Evolutionary conservation across 768 basidiomycete species (phyloP), one percentile per base, ranked within the genome.

Genomic region (Rhizopogon sp.): DNA sequence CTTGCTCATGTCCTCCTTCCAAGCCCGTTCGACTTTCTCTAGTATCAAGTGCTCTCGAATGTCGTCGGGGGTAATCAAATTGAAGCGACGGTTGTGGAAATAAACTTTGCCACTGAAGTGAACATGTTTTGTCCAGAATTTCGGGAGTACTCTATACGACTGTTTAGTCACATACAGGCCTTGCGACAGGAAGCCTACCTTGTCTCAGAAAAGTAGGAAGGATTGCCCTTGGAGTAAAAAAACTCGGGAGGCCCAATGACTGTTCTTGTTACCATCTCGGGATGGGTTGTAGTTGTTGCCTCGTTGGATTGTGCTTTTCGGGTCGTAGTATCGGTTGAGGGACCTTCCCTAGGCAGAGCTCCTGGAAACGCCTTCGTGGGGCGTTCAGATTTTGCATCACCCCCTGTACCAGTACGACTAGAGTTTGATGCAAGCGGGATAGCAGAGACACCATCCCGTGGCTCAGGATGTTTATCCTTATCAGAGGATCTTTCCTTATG

Each of bases 41-140:
- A 75, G 62, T 45, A 66, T 73, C 8, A 59, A 54, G 8, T 68
- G 63, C 43, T 73, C 61, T 25, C 68, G 66, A 43, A 78, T 69
- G 57, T 78, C 65, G 53, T 76, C 75, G 6, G 73, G 68, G 1
- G 76, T 75, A 44, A 75, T 68, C 47, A 77, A 49, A 17, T 71
- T 70, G 41, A 73, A 59, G 16, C 58, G 55, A 22, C 56, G 56
- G 58, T 78, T 67, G 62, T 72, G 72, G 63, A 68, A 79, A 60
- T 79, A 79, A 43, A 72, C 58, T 64, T 76, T 76, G 62, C 74
- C 74, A 57, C 76, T 77, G n/a, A 77, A 74, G 56, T 79, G 76
- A 43, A 64, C 39, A 53, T 66, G 68, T 53, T 64, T 64, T 43
- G 65, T 62, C 78, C 78, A 79, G 29, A 25, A 49, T 17, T 33